Evolutionary conservation across 768 basidiomycete genomes (phyloP).

Genomic region (Collybia sordida): DNA sequence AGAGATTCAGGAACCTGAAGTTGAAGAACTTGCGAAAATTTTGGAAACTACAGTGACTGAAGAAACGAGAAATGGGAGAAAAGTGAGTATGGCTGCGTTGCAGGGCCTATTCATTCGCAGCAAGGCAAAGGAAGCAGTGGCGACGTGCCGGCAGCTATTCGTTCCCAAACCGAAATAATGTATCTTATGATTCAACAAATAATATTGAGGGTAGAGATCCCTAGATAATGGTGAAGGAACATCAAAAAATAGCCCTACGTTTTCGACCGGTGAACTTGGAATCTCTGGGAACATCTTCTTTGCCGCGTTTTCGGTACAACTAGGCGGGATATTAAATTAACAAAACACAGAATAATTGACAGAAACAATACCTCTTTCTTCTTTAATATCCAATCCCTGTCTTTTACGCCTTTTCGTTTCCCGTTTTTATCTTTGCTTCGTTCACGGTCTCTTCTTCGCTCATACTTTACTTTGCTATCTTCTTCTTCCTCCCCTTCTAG

Average conservation of each 20-base stretch:
- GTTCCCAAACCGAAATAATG: constrained; percentile 21
- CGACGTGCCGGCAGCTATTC: constrained; percentile 47
- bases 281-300: constrained; percentile 80
- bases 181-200: too few relatives aligned
- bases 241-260: constrained; percentile 75
- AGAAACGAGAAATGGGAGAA: constrained; percentile 50
- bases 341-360: background rate
- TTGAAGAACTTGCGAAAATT: constrained; percentile 44
- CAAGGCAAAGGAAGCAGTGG: constrained; percentile 54
- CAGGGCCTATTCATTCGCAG: constrained; percentile 94
- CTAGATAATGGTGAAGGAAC: constrained; percentile 6
- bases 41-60: constrained; percentile 54
- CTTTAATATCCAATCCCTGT: constrained; percentile 90
- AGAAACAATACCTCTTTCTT: constrained; percentile 82
- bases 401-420: constrained; percentile 72
- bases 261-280: constrained; percentile 94
- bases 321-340: constrained; percentile 24
- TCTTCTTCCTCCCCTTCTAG: constrained; percentile 67
- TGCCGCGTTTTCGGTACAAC: constrained; percentile 84
- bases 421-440: constrained; percentile 53
- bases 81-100: constrained; percentile 93
- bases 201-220: too few relatives aligned
- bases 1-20: constrained; percentile 30
- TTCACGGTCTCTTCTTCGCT: constrained; percentile 74
- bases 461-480: constrained; percentile 65